These are phyloP conservation scores for Plasmopara halstedii DNA, from an alignment of 352 stramenopile genomes.

Conservation along the genomic window DNA sequence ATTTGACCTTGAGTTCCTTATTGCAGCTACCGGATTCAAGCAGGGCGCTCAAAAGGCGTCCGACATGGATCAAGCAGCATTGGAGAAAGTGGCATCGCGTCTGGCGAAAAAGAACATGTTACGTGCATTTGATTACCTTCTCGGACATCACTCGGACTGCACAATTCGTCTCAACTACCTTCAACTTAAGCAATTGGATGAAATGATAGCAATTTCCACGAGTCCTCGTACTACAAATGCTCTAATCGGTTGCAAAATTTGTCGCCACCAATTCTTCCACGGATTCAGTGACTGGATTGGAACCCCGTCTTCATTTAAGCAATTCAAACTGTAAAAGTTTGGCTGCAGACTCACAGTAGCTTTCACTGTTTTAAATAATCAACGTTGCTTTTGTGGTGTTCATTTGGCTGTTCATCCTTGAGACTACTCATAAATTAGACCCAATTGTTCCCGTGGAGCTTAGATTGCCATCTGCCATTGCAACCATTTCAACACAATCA, in stretches of 20 bases:
- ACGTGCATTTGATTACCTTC: conserved; percentile 32
- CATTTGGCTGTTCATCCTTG: too few relatives aligned
- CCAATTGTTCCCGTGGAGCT: too few relatives aligned
- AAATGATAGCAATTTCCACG: conserved; percentile 14
- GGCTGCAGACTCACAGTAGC: too few relatives aligned
- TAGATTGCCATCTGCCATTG: too few relatives aligned
- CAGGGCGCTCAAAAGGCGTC: conserved; percentile 62
- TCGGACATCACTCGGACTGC: not conserved
- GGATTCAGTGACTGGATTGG: conserved; percentile 31
- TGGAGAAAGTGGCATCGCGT: conserved; percentile 51
- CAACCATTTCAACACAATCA: too few relatives aligned
- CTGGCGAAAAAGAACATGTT: conserved; percentile 57
- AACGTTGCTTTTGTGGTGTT: too few relatives aligned
- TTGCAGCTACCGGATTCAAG: conserved; percentile 53
- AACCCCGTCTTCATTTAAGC: conserved; percentile 25
- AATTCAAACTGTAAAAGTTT: conserved; percentile 33
- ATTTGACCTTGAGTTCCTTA: conserved; percentile 45
- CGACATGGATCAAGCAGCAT: conserved; percentile 34
- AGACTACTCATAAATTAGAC: too few relatives aligned
- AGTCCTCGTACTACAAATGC: conserved; percentile 10
- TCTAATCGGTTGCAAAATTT: conserved; percentile 6
- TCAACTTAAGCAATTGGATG: conserved; percentile 26
- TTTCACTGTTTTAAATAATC: too few relatives aligned
- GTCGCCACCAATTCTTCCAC: conserved; percentile 20
- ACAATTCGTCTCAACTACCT: conserved; percentile 22